Percentiles rank a stretch among this genome's conserved stretches.
These are phyloP conservation scores for Trametes gibbosa DNA, from an alignment of 768 basidiomycete genomes.

Conservation along the genomic window DNA sequence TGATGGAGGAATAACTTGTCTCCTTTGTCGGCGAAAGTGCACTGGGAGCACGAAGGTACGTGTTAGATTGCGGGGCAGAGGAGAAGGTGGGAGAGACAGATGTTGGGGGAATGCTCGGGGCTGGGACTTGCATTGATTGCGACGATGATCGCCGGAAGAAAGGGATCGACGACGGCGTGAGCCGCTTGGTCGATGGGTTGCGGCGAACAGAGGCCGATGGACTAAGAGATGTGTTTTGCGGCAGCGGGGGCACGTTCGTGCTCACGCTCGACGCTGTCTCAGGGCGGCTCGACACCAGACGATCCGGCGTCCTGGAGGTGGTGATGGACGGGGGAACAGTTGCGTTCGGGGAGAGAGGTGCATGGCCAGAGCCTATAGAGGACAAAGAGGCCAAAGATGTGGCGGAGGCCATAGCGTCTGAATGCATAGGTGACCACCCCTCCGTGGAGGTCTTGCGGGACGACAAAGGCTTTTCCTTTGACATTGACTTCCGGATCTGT, in stretches of 20 bases:
- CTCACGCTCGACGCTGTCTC: slow-evolving; percentile 77
- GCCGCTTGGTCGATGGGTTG: slow-evolving; percentile 66
- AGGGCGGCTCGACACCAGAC: slow-evolving; percentile 57
- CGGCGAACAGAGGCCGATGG: slow-evolving; percentile 69
- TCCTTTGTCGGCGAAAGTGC: slow-evolving; percentile 52
- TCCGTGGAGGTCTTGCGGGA: slow-evolving; percentile 38
- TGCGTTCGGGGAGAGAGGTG: slow-evolving; percentile 33
- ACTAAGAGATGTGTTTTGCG: slow-evolving; percentile 63
- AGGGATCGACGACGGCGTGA: slow-evolving; percentile 90
- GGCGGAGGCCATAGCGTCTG: slow-evolving; percentile 76
- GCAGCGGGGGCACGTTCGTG: slow-evolving; percentile 58
- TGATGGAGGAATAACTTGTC: slow-evolving; percentile 48
- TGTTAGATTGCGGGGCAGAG: slow-evolving; percentile 37
- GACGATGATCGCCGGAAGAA: slow-evolving; percentile 93
- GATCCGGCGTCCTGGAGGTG: slow-evolving; percentile 65
- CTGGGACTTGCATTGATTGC: slow-evolving; percentile 74
- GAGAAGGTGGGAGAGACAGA: slow-evolving; percentile 46
- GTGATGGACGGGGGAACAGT: slow-evolving; percentile 34
- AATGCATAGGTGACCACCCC: slow-evolving; percentile 65
- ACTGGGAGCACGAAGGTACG: slow-evolving; percentile 44
- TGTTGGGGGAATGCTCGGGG: slow-evolving; percentile 33
- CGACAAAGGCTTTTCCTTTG: slow-evolving; percentile 58
- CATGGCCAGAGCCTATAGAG: slow-evolving; percentile 64
- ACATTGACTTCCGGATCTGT: slow-evolving; percentile 64
- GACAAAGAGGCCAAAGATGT: slow-evolving; percentile 73